Base-by-base conservation (phyloP, 768 basidiomycete species). In the Lyophyllum shimeji region DNA sequence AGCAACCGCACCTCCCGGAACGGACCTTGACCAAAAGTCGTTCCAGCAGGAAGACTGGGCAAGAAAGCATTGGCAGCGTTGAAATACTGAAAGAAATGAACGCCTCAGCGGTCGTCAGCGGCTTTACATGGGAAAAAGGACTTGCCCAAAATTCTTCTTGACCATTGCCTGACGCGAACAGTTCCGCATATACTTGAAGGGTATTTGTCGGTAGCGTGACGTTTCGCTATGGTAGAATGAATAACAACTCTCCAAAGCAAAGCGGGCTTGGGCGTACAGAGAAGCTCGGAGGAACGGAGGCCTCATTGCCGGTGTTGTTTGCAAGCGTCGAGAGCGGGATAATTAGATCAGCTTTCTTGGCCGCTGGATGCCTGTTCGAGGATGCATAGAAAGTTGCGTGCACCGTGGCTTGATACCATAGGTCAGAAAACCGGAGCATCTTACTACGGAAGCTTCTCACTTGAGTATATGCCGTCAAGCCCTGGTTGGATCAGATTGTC, bases 141-240 rank as follows among this genome's bases (percentile, higher is more conserved):
- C 55, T 29, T 60, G 89, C 89, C 90, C 90, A 93, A 65, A 90
- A 91, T 69, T 93, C 90, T 69, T 79, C 78, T 46, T 75, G 65
- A n/a, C 70, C 74, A 60, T 79, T 80, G 13, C 77, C 77, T 18
- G 83, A 90, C 15, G 90, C 89, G 59, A 83, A 83, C 3, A 93
- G 70, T 66, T 92, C 89, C 7, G 85, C 87, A 57, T 80, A 87
- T 0, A 86, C 75, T 44, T 84, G 73, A 1, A 89, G 81, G 2
- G 89, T 76, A 55, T 90, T 90, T 58, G 69, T 79, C 18, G 90
- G 90, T 3, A 91, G 69, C 0, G 85, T 90, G 2, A 90, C 77
- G 53, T 85, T 85, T 52, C 83, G 65, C 89, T 89, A 53, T 24
- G 15, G 12, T 44, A 43, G 27, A 24, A 25, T 52, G 18, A 49